Evolutionary conservation across 805 yeast species (phyloP), one percentile per base, ranked within the genome.

Genomic region (Candida schatavii): DNA sequence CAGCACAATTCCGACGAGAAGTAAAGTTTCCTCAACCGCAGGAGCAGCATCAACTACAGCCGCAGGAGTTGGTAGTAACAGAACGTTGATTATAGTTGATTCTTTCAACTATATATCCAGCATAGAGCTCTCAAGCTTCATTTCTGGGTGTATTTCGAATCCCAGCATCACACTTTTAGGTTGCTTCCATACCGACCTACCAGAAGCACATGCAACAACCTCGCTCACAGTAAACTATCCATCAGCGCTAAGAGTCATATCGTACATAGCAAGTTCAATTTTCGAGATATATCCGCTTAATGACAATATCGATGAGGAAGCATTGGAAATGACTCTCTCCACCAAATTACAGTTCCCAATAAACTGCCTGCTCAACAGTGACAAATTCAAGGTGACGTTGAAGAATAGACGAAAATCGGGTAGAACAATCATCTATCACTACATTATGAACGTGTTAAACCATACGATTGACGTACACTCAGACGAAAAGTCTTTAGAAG

Each of bases 381-480:
- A 61, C 1, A 47, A 22, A 1, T 84, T 79, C 59, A 62, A 63
- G 28, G 55, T 83, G 3, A 67, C 66, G 3, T 57, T 93, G 42
- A 79, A 75, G 4, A 85, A 83, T 51, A 74, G 93, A 44, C 74
- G 97, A 41, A 86, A 86, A 55, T 85, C 96, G 0, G 99, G 99
- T 0, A 74, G 97, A 39, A 77, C 95, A 0, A 55, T 83, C 20
- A 60, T 69, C 1, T 83, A 81, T 41, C 57, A 66, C 5, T 87
- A 78, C 54, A 57, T 55, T 4, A 68, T 88, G 2, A 77, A 88
- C 54, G 55, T 79, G 0, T 37, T 18, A 0, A 56, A 56, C 18
- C 87, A 82, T 60, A 49, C 54, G 45, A 68, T 72, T 45, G 65
- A 60, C 9, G 50, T 59, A 2, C 57, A 45, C 37, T 53, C 48